Conservation (phyloP, 1,284 basidiomycete genomes). For the Vanrija humicola region DNA sequence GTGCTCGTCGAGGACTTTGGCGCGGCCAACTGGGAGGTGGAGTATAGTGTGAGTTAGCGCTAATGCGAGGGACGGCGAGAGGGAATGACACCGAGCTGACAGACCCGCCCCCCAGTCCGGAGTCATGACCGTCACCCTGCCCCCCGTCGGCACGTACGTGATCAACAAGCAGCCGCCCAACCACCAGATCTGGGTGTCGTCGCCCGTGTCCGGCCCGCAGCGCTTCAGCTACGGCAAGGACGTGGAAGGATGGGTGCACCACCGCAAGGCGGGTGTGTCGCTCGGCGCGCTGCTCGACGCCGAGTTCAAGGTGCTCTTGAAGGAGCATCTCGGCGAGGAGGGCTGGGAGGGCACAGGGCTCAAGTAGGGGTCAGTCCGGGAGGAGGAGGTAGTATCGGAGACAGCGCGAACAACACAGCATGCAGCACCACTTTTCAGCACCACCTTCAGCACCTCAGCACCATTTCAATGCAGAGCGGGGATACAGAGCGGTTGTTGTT, state of each 20-base stretch:
- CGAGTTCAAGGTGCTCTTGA: conserved; percentile 35
- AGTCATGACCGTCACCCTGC: conserved; percentile 81
- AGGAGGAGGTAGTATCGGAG: too few species aligned
- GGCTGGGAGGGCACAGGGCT: conserved; percentile 37
- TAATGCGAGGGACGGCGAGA: too few species aligned
- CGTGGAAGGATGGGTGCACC: conserved; percentile 64
- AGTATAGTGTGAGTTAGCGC: conserved; percentile 87
- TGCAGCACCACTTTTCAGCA: conserved; percentile 6
- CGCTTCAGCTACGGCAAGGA: conserved; percentile 70
- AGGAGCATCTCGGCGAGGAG: conserved; percentile 55
- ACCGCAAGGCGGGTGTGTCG: conserved; percentile 59
- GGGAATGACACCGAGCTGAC: not conserved
- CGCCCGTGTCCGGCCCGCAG: conserved; percentile 83
- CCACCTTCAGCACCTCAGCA: too few species aligned
- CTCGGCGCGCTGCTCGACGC: conserved; percentile 63
- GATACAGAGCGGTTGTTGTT: too few species aligned
- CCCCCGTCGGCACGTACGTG: conserved; percentile 87
- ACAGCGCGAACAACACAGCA: too few species aligned
- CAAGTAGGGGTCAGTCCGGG: too few species aligned
- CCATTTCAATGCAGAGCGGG: too few species aligned
- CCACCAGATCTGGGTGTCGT: conserved; percentile 97
- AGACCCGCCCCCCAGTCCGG: conserved; percentile 66
- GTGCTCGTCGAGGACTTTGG: conserved; percentile 62
- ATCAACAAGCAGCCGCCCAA: conserved; percentile 99
- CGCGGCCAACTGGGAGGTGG: conserved; percentile 70